A percentile compares a stretch with the other conserved stretches of the same genome.
Evolutionary conservation across 306 rosid species (phyloP).

Genomic region (Vigna nakashimae): DNA sequence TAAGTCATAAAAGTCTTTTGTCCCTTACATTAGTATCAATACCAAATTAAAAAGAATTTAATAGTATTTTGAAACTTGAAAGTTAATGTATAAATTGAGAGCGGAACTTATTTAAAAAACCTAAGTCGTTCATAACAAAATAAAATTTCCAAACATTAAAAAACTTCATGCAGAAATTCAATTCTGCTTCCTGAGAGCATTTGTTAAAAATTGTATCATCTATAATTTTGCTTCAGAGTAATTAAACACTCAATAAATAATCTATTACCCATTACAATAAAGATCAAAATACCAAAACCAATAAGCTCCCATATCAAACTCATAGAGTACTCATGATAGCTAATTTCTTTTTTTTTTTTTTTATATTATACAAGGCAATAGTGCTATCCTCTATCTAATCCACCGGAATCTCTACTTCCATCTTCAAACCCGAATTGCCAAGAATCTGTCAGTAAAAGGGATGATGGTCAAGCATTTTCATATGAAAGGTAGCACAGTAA

Average conservation of each 20-base stretch:
- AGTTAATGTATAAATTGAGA: too few relatives aligned
- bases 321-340: constrained; percentile 9
- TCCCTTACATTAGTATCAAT: too few relatives aligned
- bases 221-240: constrained; percentile 14
- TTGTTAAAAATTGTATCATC: neutral
- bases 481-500: constrained; percentile 33
- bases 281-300: constrained; percentile 35
- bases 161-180: constrained; percentile 6
- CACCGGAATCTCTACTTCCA: constrained; percentile 80
- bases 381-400: constrained; percentile 49
- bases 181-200: neutral
- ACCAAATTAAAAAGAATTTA: too few relatives aligned
- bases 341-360: neutral
- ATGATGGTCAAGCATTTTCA: constrained; percentile 35
- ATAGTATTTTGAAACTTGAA: too few relatives aligned
- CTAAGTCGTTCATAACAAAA: neutral
- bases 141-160: neutral
- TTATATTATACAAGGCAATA: constrained; percentile 28
- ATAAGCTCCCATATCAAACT: constrained; percentile 34
- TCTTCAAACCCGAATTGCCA: constrained; percentile 65
- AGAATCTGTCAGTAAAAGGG: constrained; percentile 59
- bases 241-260: constrained; percentile 22
- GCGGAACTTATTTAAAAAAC: too few relatives aligned
- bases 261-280: constrained; percentile 25
- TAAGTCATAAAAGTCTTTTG: too few relatives aligned